Percentiles rank a stretch among this genome's conserved stretches.
phyloP scores from a whole-genome alignment of 2,329 filamentous ascomycete genomes.

The Fusarium tuaranense region DNA sequence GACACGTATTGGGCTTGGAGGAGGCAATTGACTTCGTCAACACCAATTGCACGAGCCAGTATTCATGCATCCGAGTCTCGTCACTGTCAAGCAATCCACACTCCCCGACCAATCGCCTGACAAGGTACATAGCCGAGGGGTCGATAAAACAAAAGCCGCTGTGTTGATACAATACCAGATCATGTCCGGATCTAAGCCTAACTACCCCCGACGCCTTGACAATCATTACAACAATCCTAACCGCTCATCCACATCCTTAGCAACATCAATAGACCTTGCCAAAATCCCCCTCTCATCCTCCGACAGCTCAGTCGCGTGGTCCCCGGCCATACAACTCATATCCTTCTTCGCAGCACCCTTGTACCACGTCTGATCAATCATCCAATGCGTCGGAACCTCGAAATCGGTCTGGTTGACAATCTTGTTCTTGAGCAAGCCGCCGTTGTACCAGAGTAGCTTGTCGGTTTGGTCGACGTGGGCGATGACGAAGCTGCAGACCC shows the following conservation, averaged over 20 bases:
- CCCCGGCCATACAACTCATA: constrained; percentile 54
- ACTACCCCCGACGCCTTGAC: not conserved
- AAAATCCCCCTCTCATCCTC: constrained; percentile 15
- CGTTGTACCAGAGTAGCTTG: constrained; percentile 57
- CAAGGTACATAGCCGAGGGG: not conserved
- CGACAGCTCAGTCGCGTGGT: constrained; percentile 9
- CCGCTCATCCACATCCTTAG: constrained; percentile 21
- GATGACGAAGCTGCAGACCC: constrained; percentile 56
- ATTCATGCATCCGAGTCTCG: not conserved
- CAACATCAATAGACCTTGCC: constrained; percentile 13
- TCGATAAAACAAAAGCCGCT: not conserved
- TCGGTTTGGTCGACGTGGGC: constrained; percentile 55
- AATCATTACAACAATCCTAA: constrained; percentile 10
- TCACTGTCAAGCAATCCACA: not conserved
- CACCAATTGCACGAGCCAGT: not conserved
- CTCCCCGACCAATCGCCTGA: not conserved
- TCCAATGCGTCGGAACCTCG: constrained; percentile 53
- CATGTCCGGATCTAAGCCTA: not conserved
- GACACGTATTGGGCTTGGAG: not conserved
- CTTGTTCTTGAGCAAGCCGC: constrained; percentile 57
- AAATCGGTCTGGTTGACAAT: constrained; percentile 46
- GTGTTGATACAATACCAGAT: not conserved
- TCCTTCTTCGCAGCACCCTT: constrained; percentile 49
- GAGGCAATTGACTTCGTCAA: not conserved
- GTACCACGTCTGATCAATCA: constrained; percentile 54